Evolutionary conservation across 108 stramenopile genomes (phyloP), one percentile per base, ranked within the genome.

Genomic region (Seminavis robusta): DNA sequence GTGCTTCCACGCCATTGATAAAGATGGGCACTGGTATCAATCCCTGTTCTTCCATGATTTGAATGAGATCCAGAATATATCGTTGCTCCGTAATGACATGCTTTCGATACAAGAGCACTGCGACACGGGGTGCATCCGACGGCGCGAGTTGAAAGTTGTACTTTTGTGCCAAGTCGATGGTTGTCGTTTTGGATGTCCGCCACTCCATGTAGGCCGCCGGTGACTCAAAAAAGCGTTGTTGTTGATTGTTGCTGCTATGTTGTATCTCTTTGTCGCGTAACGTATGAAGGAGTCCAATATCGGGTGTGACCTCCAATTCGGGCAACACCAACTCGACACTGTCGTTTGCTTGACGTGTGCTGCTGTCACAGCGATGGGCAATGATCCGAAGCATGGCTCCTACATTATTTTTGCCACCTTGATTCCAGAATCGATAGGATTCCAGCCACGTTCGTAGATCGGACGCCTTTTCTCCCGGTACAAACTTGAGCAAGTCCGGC

Each of bases 1-100:
- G 92, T 3, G 86, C 92, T 56, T 94, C 92, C 1, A 94, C 92
- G 8, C 92, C 92, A 56, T 94, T 94, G 48, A 94, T 94, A 41
- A 94, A 94, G 32, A 94, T 76, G 15, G 92, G 92, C 33, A 94
- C 38, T n/a, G 92, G 92, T 9, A 90, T 33, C 2, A 94, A 15
- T 4, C 88, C 88, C 33, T 80, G 50, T 10, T 46, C 31, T 62
- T 92, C 91, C 76, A 92, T 67, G 6, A 65, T 42, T 50, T 43
- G 38, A 15, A 93, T 81, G 37, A 93, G 45, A 60, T 89, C 83
- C 19, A 56, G 38, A 25, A 93, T 80, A 56, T 93, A 93, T 7
- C 73, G 57, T 69, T 88, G 86, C 33, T 69, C 66, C 21, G 92
- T 88, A 56, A 93, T 84, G 34, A 90, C 92, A 61, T 93, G 92